Evolutionary conservation across 495 filamentous ascomycete species (phyloP), one percentile per base, ranked within the genome.

Genomic region (Hypoxylon subgilvum): DNA sequence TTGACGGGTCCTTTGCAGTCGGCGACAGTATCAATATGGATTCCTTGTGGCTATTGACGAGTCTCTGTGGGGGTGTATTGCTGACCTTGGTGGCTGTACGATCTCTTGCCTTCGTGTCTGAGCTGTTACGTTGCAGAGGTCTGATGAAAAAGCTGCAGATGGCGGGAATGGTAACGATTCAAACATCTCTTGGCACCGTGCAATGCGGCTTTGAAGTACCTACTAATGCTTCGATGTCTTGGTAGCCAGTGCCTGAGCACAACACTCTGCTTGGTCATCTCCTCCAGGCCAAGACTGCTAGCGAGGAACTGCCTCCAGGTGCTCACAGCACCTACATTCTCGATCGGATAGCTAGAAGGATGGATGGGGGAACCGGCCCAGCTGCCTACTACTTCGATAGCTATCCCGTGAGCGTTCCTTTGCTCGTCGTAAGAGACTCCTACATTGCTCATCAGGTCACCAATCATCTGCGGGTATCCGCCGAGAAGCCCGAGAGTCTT

Each of bases 381-480:
- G 57, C 57, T 5, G 63, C 63, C 2, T 71, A 56, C 35, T 71
- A 71, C 14, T 62, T 71, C 25, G 68, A 71, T 22, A 60, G 50
- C 12, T 69, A 51, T 28, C 68, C 68, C 1, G 31, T 71, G 17
- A 48, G 38, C 47, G 35, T 31, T 31, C 66, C 62, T 25, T 21
- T 71, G 41, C 49, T 67, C 28, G 13, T 67, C 1, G 13, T 71
- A 9, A 58, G 52, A 13, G 66, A 69, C 30, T 47, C 61, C n/a
- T 63, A 57, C 12, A 55, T 70, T 12, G 64, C 67, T 31, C 62
- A 68, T 25, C 67, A 70, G 22, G 64, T 49, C 17, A 65, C 48
- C 28, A 51, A 27, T 22, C 67, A 70, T 39, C 38, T 62, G 7
- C 46, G 46, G 61, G 55, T 53, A 9, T 57, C 61, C 10, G 53